These are phyloP conservation scores for Pythium guiyangense DNA, from an alignment of 352 stramenopile genomes.

Conservation along the genomic window DNA sequence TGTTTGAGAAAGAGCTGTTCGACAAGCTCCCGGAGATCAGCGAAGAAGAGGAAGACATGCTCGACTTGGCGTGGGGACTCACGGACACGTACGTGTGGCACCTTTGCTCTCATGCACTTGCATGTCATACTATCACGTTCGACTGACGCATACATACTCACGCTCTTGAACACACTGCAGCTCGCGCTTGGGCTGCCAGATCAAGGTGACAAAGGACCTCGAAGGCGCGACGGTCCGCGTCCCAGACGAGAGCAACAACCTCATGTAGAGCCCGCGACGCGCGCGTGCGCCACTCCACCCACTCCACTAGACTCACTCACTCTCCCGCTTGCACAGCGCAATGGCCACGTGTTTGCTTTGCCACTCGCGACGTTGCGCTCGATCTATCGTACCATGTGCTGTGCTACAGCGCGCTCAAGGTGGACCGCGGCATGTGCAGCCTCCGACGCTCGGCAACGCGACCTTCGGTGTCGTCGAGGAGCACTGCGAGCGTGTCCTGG, in stretches of 20 bases:
- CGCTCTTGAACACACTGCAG: slow-evolving; percentile 5
- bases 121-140: no score
- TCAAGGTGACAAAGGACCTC: slow-evolving; percentile 84
- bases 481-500: slow-evolving; percentile 39
- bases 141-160: no score
- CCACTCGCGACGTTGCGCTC: not conserved
- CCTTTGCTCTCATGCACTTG: not conserved
- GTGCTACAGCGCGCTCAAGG: slow-evolving; percentile 2
- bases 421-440: slow-evolving; percentile 7
- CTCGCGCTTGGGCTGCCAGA: slow-evolving; percentile 89
- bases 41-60: slow-evolving; percentile 95
- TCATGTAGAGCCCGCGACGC: slow-evolving; percentile 56
- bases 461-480: slow-evolving; percentile 42
- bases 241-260: slow-evolving; percentile 85
- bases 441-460: slow-evolving; percentile 15
- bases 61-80: slow-evolving; percentile 92
- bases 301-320: not conserved
- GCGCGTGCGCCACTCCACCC: not conserved
- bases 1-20: slow-evolving; percentile 90
- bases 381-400: not conserved
- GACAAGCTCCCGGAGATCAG: slow-evolving; percentile 83
- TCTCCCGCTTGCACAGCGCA: not conserved
- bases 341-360: no score
- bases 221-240: slow-evolving; percentile 85
- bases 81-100: slow-evolving; percentile 85